Conservation (phyloP, 1,284 basidiomycete genomes). For the Spongiforma sp. region DNA sequence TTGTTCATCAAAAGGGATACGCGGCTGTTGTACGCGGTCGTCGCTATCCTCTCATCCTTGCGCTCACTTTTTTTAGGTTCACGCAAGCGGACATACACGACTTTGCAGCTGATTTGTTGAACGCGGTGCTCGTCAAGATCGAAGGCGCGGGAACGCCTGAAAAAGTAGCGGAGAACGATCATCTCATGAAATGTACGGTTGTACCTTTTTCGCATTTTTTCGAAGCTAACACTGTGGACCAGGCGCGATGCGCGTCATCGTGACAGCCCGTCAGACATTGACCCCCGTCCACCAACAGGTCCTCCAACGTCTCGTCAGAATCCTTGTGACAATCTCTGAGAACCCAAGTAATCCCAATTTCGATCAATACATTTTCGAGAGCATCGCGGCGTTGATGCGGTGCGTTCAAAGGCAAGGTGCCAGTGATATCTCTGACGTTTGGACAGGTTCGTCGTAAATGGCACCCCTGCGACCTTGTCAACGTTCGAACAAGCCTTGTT, state of each 20-base stretch:
- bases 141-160: slow-evolving; percentile 86
- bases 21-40: slow-evolving; percentile 62
- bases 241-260: slow-evolving; percentile 94
- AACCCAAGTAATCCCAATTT: slow-evolving; percentile 99
- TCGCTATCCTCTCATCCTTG: not conserved
- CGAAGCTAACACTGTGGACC: slow-evolving; percentile 11
- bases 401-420: slow-evolving; percentile 34
- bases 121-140: slow-evolving; percentile 83
- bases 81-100: slow-evolving; percentile 86
- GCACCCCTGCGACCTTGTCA: slow-evolving; percentile 67
- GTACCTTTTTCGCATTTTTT: not conserved
- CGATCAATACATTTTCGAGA: slow-evolving; percentile 98
- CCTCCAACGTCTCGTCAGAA: slow-evolving; percentile 78
- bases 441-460: slow-evolving; percentile 78
- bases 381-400: slow-evolving; percentile 91
- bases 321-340: slow-evolving; percentile 88
- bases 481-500: slow-evolving; percentile 87
- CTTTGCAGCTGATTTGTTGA: slow-evolving; percentile 77
- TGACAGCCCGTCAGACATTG: slow-evolving; percentile 85
- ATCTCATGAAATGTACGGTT: slow-evolving; percentile 92
- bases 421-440: not conserved
- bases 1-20: slow-evolving; percentile 86
- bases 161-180: slow-evolving; percentile 97
- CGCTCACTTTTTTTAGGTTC: slow-evolving; percentile 61
- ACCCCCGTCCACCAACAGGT: slow-evolving; percentile 72